Conservation (phyloP, 106 monocot genomes). For the Xerophyta viscosa region DNA sequence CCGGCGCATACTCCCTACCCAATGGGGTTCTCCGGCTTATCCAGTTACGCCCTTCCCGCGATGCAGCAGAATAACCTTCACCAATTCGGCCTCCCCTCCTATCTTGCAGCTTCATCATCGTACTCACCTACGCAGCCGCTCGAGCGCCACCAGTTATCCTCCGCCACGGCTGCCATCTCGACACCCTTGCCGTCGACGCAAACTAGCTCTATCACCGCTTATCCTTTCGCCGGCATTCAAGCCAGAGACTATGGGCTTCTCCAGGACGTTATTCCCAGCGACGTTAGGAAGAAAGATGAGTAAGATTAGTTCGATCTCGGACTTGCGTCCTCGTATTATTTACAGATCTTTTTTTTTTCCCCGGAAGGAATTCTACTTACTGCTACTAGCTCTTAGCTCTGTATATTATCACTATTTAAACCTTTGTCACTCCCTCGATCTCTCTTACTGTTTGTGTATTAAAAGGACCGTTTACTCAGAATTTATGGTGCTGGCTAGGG, state of each 20-base stretch:
- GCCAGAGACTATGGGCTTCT: constrained; percentile 31
- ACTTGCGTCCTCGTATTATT: too few relatives aligned
- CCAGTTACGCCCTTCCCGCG: neutral
- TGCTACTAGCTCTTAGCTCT: too few relatives aligned
- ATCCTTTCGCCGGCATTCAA: neutral
- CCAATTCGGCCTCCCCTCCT: neutral
- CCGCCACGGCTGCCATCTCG: neutral
- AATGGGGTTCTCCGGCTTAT: neutral
- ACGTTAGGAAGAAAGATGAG: neutral
- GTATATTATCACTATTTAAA: too few relatives aligned
- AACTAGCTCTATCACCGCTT: neutral
- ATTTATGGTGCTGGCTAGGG: too few relatives aligned
- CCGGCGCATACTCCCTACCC: neutral
- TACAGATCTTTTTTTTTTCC: too few relatives aligned
- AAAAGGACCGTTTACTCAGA: too few relatives aligned
- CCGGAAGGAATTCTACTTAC: too few relatives aligned
- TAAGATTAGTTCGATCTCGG: too few relatives aligned
- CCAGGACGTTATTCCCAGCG: constrained; percentile 27
- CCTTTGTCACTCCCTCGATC: too few relatives aligned
- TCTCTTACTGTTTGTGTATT: too few relatives aligned
- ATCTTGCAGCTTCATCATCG: neutral
- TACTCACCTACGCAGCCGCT: neutral
- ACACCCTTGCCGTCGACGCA: neutral
- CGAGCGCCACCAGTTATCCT: constrained; percentile 1
- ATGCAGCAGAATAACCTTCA: neutral